Conservation (phyloP, 2,329 filamentous ascomycete genomes). For the Trichoderma simmonsii region DNA sequence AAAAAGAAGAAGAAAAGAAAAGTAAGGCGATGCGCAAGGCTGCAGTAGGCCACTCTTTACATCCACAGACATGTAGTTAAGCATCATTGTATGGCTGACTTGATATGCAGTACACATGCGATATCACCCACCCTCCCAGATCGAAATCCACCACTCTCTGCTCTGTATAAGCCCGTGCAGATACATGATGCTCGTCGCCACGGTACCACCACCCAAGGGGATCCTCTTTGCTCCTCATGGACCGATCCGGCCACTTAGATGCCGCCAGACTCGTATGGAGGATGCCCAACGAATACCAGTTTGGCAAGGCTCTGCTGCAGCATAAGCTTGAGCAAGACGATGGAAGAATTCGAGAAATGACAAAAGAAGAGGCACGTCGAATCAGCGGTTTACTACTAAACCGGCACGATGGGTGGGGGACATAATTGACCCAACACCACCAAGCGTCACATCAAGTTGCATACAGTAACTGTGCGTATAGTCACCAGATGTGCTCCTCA, state of each 20-base stretch:
- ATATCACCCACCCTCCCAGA: background rate
- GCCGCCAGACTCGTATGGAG: background rate
- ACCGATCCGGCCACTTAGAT: background rate
- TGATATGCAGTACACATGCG: background rate
- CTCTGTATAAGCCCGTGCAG: background rate
- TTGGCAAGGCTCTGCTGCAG: background rate
- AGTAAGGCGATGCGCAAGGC: background rate
- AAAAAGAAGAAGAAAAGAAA: background rate
- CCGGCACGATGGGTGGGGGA: background rate
- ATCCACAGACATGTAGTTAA: background rate
- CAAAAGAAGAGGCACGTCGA: background rate
- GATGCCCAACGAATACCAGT: background rate
- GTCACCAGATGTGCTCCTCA: background rate
- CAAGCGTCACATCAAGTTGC: background rate
- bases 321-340: background rate
- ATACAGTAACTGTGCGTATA: background rate
- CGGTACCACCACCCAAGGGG: background rate
- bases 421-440: background rate
- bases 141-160: background rate
- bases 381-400: background rate
- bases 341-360: background rate
- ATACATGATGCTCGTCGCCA: background rate
- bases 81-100: background rate
- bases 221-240: background rate
- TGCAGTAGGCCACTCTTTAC: background rate